These are phyloP conservation scores for Suhomyces terraborum DNA, from an alignment of 1,139 yeast genomes.

Conservation along the genomic window DNA sequence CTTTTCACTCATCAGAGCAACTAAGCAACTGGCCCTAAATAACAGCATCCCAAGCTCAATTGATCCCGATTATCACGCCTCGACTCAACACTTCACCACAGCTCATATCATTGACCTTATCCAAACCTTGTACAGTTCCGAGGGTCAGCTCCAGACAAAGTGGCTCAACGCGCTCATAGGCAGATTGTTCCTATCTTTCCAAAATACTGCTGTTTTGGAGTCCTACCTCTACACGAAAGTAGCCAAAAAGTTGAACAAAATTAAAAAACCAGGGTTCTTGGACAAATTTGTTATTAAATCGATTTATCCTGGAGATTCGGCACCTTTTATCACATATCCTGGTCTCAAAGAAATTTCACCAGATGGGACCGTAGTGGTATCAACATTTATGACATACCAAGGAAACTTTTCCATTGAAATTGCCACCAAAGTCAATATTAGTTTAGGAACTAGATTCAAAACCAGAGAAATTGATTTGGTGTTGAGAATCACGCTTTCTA, in stretches of 20 bases:
- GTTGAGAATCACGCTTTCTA: conserved; percentile 67
- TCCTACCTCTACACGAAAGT: conserved; percentile 59
- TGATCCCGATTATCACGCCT: conserved; percentile 55
- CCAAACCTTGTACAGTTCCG: conserved; percentile 76
- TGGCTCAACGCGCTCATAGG: conserved; percentile 92
- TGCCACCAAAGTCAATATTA: conserved; percentile 75
- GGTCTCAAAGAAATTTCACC: conserved; percentile 69
- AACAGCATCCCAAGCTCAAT: conserved; percentile 17
- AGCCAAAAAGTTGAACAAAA: conserved; percentile 70
- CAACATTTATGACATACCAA: conserved; percentile 62
- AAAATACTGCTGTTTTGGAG: conserved; percentile 67
- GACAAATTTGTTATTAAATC: conserved; percentile 77
- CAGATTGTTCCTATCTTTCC: conserved; percentile 72
- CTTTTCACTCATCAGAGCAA: conserved; percentile 75
- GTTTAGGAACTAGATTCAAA: conserved; percentile 73
- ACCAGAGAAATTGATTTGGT: conserved; percentile 76
- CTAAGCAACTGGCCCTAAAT: conserved; percentile 54
- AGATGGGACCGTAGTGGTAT: conserved; percentile 73
- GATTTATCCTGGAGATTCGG: conserved; percentile 75
- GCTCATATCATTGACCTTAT: conserved; percentile 71
- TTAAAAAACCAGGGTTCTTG: conserved; percentile 83
- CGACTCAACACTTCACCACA: conserved; percentile 71
- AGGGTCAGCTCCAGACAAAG: conserved; percentile 78
- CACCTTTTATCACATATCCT: conserved; percentile 81
- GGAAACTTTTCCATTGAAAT: conserved; percentile 77